Evolutionary conservation across 352 stramenopile genomes (phyloP).

Genomic region (Thraustochytrium sp.): DNA sequence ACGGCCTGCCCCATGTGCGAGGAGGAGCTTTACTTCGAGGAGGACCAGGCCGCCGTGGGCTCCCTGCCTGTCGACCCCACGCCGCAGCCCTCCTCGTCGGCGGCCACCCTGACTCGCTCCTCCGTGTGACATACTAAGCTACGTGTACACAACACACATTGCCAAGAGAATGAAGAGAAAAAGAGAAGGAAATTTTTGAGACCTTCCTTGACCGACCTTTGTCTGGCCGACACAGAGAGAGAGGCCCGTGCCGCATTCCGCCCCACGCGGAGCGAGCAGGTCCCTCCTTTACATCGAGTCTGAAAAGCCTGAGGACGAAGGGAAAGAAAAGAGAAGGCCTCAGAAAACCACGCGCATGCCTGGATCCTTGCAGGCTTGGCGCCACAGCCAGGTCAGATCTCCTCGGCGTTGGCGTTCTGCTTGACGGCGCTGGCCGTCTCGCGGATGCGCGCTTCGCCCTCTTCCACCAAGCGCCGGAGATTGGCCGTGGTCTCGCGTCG

Average conservation of each 20-base stretch:
- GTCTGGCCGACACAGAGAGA: no score
- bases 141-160: neutral
- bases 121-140: neutral
- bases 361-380: no score
- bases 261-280: no score
- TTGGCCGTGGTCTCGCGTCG: neutral
- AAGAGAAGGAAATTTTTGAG: neutral
- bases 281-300: no score
- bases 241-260: no score
- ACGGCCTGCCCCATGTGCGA: slow-evolving; percentile 73
- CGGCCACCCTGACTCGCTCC: neutral
- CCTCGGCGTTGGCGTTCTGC: neutral
- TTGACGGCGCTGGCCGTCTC: neutral
- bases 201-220: no score
- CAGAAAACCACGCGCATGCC: neutral
- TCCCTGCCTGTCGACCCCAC: neutral
- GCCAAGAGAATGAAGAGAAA: neutral
- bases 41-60: slow-evolving; percentile 45
- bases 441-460: neutral
- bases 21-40: slow-evolving; percentile 75
- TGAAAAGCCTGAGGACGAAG: no score
- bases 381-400: no score
- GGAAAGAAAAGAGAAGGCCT: neutral
- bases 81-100: neutral
- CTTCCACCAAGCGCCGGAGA: neutral